phyloP scores from a whole-genome alignment of 163 green algal species.

The Scenedesmus sp. region DNA sequence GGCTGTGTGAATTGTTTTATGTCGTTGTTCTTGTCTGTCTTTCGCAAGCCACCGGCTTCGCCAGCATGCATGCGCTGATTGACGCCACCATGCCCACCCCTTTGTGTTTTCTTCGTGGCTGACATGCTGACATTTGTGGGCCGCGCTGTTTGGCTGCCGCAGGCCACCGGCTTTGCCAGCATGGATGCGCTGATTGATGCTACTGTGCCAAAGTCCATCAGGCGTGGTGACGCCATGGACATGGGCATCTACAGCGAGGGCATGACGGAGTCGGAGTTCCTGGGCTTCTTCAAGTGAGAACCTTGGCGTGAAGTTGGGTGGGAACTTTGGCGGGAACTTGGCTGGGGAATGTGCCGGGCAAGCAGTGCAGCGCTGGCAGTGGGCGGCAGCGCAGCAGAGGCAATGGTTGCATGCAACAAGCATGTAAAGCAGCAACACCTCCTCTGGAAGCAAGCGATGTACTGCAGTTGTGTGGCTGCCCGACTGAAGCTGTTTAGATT shows the following conservation, averaged over 20 bases:
- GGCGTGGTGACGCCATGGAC: slow-evolving; percentile 82
- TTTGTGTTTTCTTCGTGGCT: too few relatives aligned
- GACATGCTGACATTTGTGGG: too few relatives aligned
- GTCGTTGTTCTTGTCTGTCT: not conserved
- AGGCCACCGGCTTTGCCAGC: slow-evolving; percentile 79
- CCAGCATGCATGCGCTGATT: slow-evolving; percentile 90
- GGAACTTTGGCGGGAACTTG: not conserved
- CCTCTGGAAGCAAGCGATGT: too few relatives aligned
- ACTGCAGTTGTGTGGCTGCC: too few relatives aligned
- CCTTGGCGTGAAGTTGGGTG: not conserved
- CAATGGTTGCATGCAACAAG: not conserved
- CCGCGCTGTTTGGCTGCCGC: not conserved
- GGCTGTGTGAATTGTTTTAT: too few relatives aligned
- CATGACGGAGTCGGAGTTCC: slow-evolving; percentile 93
- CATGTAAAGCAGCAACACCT: not conserved
- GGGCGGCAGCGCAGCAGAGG: not conserved
- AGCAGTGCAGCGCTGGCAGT: not conserved
- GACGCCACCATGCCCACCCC: slow-evolving; percentile 90
- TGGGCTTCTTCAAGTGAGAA: slow-evolving; percentile 92
- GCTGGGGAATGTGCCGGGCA: not conserved
- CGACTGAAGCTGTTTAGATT: too few relatives aligned
- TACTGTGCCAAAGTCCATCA: slow-evolving; percentile 95
- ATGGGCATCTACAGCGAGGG: slow-evolving; percentile 90
- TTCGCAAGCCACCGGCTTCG: slow-evolving; percentile 75
- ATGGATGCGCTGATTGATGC: slow-evolving; percentile 94